Evolutionary conservation across 2,329 filamentous ascomycete species (phyloP).

Genomic region (Metarhizium humberi): DNA sequence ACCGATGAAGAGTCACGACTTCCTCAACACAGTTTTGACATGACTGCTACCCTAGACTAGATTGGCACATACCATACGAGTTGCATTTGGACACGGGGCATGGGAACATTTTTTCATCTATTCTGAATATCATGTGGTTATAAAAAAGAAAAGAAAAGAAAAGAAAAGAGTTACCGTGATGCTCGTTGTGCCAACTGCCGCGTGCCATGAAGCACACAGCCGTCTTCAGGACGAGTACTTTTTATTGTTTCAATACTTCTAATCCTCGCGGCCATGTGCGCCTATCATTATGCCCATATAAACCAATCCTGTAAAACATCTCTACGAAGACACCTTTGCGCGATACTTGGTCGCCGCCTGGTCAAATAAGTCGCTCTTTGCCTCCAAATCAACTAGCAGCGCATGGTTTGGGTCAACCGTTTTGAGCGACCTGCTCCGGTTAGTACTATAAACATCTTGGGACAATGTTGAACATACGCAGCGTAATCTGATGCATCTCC

Average conservation of each 20-base stretch:
- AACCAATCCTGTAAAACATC: conserved; percentile 5
- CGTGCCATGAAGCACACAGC: background rate
- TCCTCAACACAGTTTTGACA: background rate
- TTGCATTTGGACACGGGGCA: background rate
- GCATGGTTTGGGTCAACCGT: conserved; percentile 57
- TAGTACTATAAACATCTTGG: background rate
- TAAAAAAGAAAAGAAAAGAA: background rate
- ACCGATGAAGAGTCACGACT: background rate
- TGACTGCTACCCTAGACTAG: background rate
- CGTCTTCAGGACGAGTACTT: background rate
- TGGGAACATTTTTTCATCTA: background rate
- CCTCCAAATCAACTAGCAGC: conserved; percentile 63
- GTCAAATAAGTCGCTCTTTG: conserved; percentile 84
- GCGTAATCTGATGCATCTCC: conserved; percentile 57
- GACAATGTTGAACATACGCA: conserved; percentile 38
- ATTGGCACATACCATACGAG: background rate
- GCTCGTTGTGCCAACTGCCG: background rate
- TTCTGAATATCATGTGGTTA: background rate
- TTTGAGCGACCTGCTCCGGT: conserved; percentile 38
- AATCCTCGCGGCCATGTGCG: conserved; percentile 14
- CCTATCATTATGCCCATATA: conserved; percentile 21
- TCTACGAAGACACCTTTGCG: conserved; percentile 60
- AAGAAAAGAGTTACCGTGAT: background rate
- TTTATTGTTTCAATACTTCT: background rate
- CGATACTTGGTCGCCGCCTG: conserved; percentile 79